These are phyloP conservation scores for Bassia scoparia DNA, from an alignment of 148 eudicot genomes.

Conservation along the genomic window DNA sequence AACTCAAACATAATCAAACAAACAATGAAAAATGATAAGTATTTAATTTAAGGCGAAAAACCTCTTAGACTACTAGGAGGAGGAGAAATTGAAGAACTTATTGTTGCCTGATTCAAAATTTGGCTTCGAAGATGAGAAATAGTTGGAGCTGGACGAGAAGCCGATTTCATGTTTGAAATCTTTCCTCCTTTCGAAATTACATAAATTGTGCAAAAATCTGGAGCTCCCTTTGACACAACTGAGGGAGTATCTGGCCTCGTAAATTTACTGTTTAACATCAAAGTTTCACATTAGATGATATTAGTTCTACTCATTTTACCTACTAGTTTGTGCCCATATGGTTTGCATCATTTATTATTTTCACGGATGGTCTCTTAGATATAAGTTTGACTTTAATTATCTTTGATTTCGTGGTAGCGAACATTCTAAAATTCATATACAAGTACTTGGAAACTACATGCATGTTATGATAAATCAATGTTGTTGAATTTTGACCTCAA, in stretches of 20 bases:
- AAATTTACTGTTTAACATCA: constrained; percentile 34
- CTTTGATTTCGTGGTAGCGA: no score
- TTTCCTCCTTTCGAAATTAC: constrained; percentile 69
- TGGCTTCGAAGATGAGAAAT: constrained; percentile 49
- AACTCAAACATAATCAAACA: not conserved
- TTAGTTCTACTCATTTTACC: no score
- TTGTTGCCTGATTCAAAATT: constrained; percentile 34
- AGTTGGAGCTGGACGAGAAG: constrained; percentile 60
- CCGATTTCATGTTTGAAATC: constrained; percentile 47
- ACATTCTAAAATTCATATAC: no score
- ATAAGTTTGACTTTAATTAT: no score
- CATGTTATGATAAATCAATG: not conserved
- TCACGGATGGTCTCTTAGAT: no score
- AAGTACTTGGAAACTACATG: no score
- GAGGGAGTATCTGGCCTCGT: constrained; percentile 57
- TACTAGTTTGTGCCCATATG: no score
- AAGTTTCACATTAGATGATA: not conserved
- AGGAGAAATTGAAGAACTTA: constrained; percentile 5
- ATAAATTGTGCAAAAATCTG: constrained; percentile 81
- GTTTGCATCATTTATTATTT: no score
- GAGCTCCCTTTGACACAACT: constrained; percentile 50
- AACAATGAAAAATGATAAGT: not conserved
- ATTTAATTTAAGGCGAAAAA: not conserved
- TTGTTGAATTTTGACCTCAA: no score
- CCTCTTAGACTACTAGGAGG: not conserved